Conservation (phyloP, 768 basidiomycete species). For the Leucosporidium creatinivorum region DNA sequence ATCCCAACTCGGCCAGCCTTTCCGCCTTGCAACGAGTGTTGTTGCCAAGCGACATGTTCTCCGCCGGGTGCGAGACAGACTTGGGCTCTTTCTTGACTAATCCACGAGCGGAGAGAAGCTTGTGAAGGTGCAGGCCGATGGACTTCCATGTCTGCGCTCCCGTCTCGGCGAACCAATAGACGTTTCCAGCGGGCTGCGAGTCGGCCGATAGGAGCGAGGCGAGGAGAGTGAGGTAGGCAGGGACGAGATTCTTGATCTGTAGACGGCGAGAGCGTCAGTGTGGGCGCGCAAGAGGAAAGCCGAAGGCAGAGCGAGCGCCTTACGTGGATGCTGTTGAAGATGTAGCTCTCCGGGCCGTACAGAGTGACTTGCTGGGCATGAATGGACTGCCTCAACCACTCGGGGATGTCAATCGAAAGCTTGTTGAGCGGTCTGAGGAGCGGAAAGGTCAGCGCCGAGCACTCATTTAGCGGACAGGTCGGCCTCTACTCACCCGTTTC, state of each 20-base stretch:
- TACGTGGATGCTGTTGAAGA: constrained; percentile 27
- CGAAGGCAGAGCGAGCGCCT: background rate
- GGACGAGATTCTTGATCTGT: constrained; percentile 1
- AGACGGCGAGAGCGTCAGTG: no score
- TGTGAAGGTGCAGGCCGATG: background rate
- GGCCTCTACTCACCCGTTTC: constrained; percentile 6
- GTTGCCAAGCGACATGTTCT: background rate
- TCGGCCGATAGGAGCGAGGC: background rate
- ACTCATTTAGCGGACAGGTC: background rate
- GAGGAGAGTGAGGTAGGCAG: background rate
- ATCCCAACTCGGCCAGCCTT: background rate
- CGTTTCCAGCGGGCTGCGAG: background rate
- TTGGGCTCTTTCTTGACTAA: background rate
- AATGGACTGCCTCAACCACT: constrained; percentile 5
- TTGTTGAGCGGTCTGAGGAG: constrained; percentile 21
- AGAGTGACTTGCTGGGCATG: constrained; percentile 1
- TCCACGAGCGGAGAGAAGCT: background rate
- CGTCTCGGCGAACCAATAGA: constrained; percentile 6
- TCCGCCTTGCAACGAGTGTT: background rate
- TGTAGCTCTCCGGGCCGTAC: background rate
- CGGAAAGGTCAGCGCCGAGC: no score
- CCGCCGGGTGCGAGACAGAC: no score
- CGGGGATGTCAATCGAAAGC: constrained; percentile 19
- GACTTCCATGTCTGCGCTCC: background rate
- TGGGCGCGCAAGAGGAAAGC: no score